Evolutionary conservation across 257 asterid genomes (phyloP).

Genomic region (Capsicum rhomboideum): DNA sequence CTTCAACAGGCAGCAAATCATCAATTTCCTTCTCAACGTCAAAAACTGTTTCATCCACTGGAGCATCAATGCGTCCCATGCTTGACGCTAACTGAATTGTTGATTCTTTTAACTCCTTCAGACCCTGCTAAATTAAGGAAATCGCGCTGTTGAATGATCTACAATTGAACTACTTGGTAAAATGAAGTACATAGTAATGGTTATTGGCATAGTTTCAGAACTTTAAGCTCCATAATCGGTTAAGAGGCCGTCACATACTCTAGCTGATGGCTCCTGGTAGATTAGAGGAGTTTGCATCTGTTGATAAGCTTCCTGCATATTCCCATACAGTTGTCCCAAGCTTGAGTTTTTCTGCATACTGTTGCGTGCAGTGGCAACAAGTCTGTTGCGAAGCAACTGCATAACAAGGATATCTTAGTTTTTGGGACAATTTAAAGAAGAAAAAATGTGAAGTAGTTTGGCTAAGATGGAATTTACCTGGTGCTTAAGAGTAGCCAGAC

Average conservation of each 20-base stretch:
- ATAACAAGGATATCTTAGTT: neutral
- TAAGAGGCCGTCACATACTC: constrained; percentile 28
- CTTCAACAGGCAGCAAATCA: constrained; percentile 74
- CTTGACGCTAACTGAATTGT: constrained; percentile 68
- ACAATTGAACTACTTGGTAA: neutral
- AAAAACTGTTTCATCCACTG: constrained; percentile 68
- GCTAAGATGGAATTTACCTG: constrained; percentile 36
- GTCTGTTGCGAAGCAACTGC: constrained; percentile 71
- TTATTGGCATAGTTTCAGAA: neutral
- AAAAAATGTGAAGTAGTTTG: neutral
- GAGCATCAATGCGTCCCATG: constrained; percentile 71
- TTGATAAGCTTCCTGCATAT: constrained; percentile 82
- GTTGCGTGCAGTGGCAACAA: constrained; percentile 56
- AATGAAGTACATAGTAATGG: neutral
- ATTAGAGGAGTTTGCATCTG: constrained; percentile 87
- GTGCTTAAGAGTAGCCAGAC: constrained; percentile 85
- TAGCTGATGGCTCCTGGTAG: constrained; percentile 55
- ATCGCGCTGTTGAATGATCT: neutral
- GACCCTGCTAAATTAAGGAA: constrained; percentile 38
- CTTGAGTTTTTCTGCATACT: constrained; percentile 65
- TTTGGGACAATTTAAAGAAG: neutral
- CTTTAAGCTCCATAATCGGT: neutral
- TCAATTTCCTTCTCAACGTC: constrained; percentile 83
- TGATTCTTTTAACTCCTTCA: constrained; percentile 79
- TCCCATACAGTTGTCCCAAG: constrained; percentile 73